phyloP scores from a whole-genome alignment of 768 basidiomycete species.

The Xanthoconium purpureum region DNA sequence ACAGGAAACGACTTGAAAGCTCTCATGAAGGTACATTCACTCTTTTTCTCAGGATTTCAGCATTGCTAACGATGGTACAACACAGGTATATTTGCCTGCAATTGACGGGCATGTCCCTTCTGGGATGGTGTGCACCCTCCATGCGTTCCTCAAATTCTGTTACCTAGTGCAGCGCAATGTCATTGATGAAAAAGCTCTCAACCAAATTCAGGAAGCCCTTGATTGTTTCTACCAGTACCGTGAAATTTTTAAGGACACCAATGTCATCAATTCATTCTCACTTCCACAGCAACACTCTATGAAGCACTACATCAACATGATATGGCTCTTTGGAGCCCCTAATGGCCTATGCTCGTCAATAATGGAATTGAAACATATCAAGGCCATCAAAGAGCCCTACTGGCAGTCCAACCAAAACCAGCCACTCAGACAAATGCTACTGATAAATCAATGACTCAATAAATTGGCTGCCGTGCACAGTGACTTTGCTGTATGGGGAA shows the following conservation, averaged over 20 bases:
- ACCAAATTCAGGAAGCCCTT: background rate
- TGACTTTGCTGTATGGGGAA: background rate
- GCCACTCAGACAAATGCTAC: background rate
- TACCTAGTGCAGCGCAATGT: background rate
- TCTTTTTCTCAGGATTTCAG: background rate
- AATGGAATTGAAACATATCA: background rate
- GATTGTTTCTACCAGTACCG: background rate
- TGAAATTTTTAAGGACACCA: background rate
- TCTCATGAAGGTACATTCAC: background rate
- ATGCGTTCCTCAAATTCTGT: background rate
- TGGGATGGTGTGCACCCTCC: background rate
- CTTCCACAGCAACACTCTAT: background rate
- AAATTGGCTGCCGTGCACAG: background rate
- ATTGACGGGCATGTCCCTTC: background rate
- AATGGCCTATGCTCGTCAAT: background rate
- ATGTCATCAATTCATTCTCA: background rate
- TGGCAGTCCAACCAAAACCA: background rate
- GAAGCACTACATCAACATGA: background rate
- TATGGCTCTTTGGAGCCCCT: background rate
- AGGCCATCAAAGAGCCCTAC: background rate
- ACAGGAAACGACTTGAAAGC: background rate
- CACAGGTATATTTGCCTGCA: background rate
- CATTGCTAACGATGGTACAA: background rate
- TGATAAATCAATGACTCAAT: background rate
- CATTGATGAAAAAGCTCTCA: background rate